A percentile compares a stretch with the other conserved stretches of the same genome.
These are phyloP conservation scores for Pterocarpus santalinus DNA, from an alignment of 306 rosid species.

Conservation along the genomic window DNA sequence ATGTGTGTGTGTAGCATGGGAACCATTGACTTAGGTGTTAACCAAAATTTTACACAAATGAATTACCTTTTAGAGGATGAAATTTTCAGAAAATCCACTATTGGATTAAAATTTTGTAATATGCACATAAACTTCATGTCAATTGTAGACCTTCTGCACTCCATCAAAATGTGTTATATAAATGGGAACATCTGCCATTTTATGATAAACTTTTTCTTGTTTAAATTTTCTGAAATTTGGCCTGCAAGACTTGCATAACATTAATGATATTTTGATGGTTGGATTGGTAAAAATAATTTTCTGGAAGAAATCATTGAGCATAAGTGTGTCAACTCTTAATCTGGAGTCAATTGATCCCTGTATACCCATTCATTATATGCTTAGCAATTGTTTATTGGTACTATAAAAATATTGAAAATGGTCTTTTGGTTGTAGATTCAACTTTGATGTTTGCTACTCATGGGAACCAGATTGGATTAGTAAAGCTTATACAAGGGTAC, in stretches of 20 bases:
- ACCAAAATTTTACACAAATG: slow-evolving; percentile 14
- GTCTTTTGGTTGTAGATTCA: slow-evolving; percentile 72
- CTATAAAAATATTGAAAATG: slow-evolving; percentile 48
- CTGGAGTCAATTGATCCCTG: slow-evolving; percentile 12
- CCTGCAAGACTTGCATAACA: slow-evolving; percentile 13
- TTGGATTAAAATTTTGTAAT: not conserved
- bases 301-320: slow-evolving; percentile 20
- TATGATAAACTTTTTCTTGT: not conserved
- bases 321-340: slow-evolving; percentile 1
- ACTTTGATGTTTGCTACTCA: slow-evolving; percentile 88
- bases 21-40: slow-evolving; percentile 24
- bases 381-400: slow-evolving; percentile 32
- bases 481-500: slow-evolving; percentile 89
- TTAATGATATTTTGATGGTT: slow-evolving; percentile 23
- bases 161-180: not conserved
- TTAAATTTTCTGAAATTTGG: slow-evolving; percentile 25
- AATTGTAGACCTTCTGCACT: slow-evolving; percentile 11
- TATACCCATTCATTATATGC: slow-evolving; percentile 17
- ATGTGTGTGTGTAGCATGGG: slow-evolving; percentile 16
- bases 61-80: slow-evolving; percentile 16
- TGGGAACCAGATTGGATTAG: slow-evolving; percentile 92
- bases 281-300: slow-evolving; percentile 33
- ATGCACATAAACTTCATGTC: not conserved
- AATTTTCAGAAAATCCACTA: slow-evolving; percentile 7
- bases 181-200: slow-evolving; percentile 27